Evolutionary conservation across 164 flowering plant genomes (phyloP).

Genomic region (Tetrastigma voinierianum): DNA sequence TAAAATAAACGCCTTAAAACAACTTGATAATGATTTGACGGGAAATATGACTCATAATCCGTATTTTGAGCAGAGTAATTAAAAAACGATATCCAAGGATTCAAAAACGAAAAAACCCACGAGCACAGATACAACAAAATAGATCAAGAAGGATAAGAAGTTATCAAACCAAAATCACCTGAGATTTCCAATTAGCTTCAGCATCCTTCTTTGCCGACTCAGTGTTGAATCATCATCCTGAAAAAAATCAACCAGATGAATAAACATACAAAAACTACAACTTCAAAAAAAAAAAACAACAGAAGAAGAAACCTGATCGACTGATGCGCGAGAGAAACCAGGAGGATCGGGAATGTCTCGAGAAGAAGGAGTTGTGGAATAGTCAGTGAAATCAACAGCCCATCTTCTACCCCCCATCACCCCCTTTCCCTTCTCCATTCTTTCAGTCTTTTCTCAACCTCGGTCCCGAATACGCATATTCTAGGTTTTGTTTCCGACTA

Average conservation of each 20-base stretch:
- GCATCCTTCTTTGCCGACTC: conserved; percentile 85
- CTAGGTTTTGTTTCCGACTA: too few species aligned
- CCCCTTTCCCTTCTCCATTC: conserved; percentile 87
- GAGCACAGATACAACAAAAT: neutral
- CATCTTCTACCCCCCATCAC: conserved; percentile 65
- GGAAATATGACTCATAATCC: too few species aligned
- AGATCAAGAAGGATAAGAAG: neutral
- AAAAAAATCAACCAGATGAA: conserved; percentile 1
- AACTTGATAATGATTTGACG: too few species aligned
- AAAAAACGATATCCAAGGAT: neutral
- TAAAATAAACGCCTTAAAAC: too few species aligned
- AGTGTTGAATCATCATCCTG: conserved; percentile 85
- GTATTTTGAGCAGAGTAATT: too few species aligned
- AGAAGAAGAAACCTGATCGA: conserved; percentile 61
- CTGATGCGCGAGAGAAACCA: conserved; percentile 79
- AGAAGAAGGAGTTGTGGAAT: conserved; percentile 50
- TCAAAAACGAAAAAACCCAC: neutral
- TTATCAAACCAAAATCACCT: conserved; percentile 39
- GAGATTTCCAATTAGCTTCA: conserved; percentile 87
- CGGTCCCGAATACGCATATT: too few species aligned
- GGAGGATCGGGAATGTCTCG: conserved; percentile 85
- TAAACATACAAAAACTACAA: neutral
- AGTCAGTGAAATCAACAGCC: conserved; percentile 86
- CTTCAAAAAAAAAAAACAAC: neutral
- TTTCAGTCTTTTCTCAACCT: neutral